Percentiles rank a stretch among this genome's conserved stretches.
These are phyloP conservation scores for Magnaporthiopsis rhizophila DNA, from an alignment of 2,329 filamentous ascomycete genomes.

Conservation along the genomic window DNA sequence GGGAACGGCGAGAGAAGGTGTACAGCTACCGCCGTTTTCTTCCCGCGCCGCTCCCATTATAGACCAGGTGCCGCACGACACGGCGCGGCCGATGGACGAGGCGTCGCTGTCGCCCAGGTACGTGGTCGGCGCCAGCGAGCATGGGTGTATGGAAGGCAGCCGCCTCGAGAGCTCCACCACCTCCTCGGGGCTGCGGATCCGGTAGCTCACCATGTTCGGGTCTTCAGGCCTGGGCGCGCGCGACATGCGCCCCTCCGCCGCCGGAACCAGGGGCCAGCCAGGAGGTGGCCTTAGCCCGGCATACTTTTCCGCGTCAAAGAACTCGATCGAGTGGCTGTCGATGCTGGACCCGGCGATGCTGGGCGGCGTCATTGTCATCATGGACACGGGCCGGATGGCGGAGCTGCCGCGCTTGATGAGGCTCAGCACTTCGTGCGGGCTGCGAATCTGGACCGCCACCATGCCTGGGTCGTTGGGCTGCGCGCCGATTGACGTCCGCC, in stretches of 20 bases:
- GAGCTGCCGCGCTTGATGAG: constrained; percentile 2
- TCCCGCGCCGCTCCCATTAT: no score
- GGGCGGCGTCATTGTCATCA: not conserved
- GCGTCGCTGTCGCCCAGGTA: not conserved
- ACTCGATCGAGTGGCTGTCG: not conserved
- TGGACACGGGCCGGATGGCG: not conserved
- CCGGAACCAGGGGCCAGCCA: no score
- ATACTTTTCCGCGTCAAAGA: not conserved
- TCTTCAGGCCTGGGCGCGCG: not conserved
- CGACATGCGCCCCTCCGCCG: not conserved
- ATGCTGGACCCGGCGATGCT: not conserved
- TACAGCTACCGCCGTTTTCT: no score
- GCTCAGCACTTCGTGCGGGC: constrained; percentile 2
- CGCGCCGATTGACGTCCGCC: constrained; percentile 1
- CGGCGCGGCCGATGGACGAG: not conserved
- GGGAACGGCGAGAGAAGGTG: not conserved
- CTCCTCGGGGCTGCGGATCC: constrained; percentile 3
- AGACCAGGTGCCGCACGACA: not conserved
- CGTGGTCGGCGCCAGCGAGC: no score
- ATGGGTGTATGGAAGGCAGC: not conserved
- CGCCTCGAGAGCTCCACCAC: constrained; percentile 2
- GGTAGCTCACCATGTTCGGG: constrained; percentile 2
- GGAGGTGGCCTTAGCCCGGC: no score
- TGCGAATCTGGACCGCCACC: constrained; percentile 3
- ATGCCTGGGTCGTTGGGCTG: constrained; percentile 1